Conservation (phyloP, 1,139 yeast genomes). For the Candida sojae region DNA sequence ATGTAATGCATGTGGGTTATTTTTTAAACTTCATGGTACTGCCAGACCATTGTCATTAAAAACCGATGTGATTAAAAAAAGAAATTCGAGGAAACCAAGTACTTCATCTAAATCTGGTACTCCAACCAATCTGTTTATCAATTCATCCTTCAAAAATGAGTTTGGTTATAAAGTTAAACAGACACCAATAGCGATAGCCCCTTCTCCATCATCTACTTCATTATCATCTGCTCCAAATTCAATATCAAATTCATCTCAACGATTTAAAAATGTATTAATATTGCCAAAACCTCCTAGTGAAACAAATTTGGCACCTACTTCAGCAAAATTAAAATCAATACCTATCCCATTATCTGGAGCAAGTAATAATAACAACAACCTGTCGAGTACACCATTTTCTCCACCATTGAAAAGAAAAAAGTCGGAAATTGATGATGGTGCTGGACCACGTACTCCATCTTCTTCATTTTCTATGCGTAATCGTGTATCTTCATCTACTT, state of each 20-base stretch:
- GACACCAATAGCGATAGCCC: constrained; percentile 8
- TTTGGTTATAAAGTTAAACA: constrained; percentile 3
- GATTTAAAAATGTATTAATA: constrained; percentile 44
- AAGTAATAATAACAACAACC: constrained; percentile 10
- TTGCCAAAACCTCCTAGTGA: constrained; percentile 39
- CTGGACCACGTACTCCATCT: constrained; percentile 11
- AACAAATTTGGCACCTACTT: constrained; percentile 7
- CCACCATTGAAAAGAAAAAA: constrained; percentile 44
- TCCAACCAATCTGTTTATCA: constrained; percentile 6
- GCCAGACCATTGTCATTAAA: constrained; percentile 58
- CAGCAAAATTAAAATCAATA: constrained; percentile 12
- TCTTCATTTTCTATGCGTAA: constrained; percentile 11
- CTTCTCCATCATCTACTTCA: constrained; percentile 12
- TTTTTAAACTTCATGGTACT: constrained; percentile 58
- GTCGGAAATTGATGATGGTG: constrained; percentile 28
- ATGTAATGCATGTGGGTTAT: constrained; percentile 63
- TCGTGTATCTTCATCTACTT: constrained; percentile 14
- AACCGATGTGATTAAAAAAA: constrained; percentile 58
- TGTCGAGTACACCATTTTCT: constrained; percentile 24
- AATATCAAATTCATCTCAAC: constrained; percentile 13
- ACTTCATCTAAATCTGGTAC: constrained; percentile 4
- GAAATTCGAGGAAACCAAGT: constrained; percentile 40
- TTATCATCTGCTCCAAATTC: constrained; percentile 13
- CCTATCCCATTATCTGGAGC: constrained; percentile 13
- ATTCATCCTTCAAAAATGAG: constrained; percentile 7